A percentile compares a stretch with the other conserved stretches of the same genome.
phyloP scores from a whole-genome alignment of 805 yeast species.

The Metschnikowia peoriensis region DNA sequence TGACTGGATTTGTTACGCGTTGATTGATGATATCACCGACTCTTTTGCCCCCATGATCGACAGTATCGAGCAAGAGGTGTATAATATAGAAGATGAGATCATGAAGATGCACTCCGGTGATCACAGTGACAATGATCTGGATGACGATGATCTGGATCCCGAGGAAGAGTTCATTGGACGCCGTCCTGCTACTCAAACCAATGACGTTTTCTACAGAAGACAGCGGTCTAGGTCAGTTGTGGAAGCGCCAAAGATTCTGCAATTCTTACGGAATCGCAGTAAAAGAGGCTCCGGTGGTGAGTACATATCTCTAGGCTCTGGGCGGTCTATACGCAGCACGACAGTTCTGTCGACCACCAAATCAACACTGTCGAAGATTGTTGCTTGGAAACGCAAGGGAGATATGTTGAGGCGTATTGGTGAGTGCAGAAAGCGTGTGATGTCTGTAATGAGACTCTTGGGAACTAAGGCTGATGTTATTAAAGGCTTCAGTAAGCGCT shows the following conservation, averaged over 20 bases:
- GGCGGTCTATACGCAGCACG: slow-evolving; percentile 3
- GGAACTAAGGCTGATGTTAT: slow-evolving; percentile 98
- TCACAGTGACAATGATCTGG: slow-evolving; percentile 43
- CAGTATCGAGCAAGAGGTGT: slow-evolving; percentile 90
- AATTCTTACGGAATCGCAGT: slow-evolving; percentile 10
- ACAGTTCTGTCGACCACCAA: slow-evolving; percentile 26
- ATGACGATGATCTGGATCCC: slow-evolving; percentile 29
- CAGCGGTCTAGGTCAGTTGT: slow-evolving; percentile 40
- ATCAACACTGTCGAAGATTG: slow-evolving; percentile 47
- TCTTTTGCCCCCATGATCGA: slow-evolving; percentile 97
- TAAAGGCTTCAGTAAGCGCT: slow-evolving; percentile 89
- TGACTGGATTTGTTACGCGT: slow-evolving; percentile 96
- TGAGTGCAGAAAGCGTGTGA: slow-evolving; percentile 90
- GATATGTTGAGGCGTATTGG: slow-evolving; percentile 95
- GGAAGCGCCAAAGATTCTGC: slow-evolving; percentile 19
- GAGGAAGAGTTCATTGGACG: slow-evolving; percentile 31
- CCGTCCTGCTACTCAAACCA: slow-evolving; percentile 8
- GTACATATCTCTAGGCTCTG: slow-evolving; percentile 12
- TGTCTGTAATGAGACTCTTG: slow-evolving; percentile 79
- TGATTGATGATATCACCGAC: slow-evolving; percentile 95
- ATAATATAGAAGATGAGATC: slow-evolving; percentile 90
- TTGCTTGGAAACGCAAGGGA: slow-evolving; percentile 84
- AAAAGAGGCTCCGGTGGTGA: slow-evolving; percentile 17
- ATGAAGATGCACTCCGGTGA: slow-evolving; percentile 78
- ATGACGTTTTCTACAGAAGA: slow-evolving; percentile 32